phyloP scores from a whole-genome alignment of 768 basidiomycete species.

The Boletus vinaceobasis region DNA sequence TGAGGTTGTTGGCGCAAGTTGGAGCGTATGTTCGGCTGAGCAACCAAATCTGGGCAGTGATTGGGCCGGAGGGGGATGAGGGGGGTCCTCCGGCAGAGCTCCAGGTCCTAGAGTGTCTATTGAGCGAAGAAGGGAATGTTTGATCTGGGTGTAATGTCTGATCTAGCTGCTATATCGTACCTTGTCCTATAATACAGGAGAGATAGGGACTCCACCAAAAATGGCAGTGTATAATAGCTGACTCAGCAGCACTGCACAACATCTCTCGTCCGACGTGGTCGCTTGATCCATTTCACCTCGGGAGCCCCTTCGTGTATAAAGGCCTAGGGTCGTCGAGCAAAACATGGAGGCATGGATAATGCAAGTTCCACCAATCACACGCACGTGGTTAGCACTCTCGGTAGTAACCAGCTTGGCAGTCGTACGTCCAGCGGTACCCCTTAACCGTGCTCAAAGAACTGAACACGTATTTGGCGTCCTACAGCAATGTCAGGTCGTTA shows the following conservation, averaged over 20 bases:
- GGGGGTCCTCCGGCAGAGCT: slow-evolving; percentile 59
- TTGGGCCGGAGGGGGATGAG: slow-evolving; percentile 63
- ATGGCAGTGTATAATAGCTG: background rate
- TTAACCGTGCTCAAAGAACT: background rate
- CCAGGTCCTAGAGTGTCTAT: slow-evolving; percentile 39
- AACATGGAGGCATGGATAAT: slow-evolving; percentile 87
- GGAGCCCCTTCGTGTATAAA: background rate
- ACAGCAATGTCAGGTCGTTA: slow-evolving; percentile 90
- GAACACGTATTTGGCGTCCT: slow-evolving; percentile 1
- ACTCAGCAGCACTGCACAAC: slow-evolving; percentile 16
- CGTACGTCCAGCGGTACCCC: slow-evolving; percentile 47
- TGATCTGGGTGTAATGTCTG: background rate
- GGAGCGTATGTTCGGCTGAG: slow-evolving; percentile 41
- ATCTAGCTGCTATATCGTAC: no score
- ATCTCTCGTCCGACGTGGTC: slow-evolving; percentile 7
- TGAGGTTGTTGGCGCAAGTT: slow-evolving; percentile 28
- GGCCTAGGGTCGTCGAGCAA: slow-evolving; percentile 1
- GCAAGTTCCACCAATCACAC: slow-evolving; percentile 89
- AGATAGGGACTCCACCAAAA: background rate
- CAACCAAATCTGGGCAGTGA: slow-evolving; percentile 39
- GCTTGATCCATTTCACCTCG: background rate
- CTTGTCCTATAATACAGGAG: no score
- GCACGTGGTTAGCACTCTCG: slow-evolving; percentile 78
- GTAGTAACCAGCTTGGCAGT: slow-evolving; percentile 82
- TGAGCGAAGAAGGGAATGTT: slow-evolving; percentile 23